Evolutionary conservation across 768 basidiomycete genomes (phyloP).

Genomic region (Tricholomella constricta): DNA sequence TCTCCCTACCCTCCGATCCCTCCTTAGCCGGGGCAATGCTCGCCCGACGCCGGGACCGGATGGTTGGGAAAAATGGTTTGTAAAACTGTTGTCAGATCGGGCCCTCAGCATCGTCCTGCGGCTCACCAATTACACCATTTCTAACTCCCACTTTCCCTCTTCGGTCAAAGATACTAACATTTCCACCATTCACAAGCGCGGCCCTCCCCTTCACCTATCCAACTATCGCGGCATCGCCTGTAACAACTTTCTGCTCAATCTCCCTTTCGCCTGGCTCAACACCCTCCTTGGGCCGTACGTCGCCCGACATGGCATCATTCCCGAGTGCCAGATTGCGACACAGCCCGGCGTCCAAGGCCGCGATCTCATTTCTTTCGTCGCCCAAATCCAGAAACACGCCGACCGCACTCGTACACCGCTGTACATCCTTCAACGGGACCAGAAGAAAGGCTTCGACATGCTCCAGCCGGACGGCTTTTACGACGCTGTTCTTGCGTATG

Average conservation of each 20-base stretch:
- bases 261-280: slow-evolving; percentile 13
- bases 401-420: slow-evolving; percentile 7
- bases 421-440: slow-evolving; percentile 19
- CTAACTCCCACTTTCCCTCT: slow-evolving; percentile 14
- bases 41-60: slow-evolving; percentile 4
- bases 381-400: slow-evolving; percentile 17
- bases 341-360: slow-evolving; percentile 19
- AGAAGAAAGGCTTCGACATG: slow-evolving; percentile 26
- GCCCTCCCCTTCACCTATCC: neutral
- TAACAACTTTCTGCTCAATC: slow-evolving; percentile 7
- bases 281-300: slow-evolving; percentile 17
- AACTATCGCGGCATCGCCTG: too few relatives aligned
- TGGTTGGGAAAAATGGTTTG: slow-evolving; percentile 11
- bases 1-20: neutral
- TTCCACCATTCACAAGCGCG: slow-evolving; percentile 17
- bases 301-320: slow-evolving; percentile 11
- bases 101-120: too few relatives aligned
- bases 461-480: slow-evolving; percentile 23
- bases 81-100: slow-evolving; percentile 6
- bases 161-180: slow-evolving; percentile 8
- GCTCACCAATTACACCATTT: slow-evolving; percentile 13
- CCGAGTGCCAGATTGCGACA: slow-evolving; percentile 19
- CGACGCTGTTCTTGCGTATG: slow-evolving; percentile 19
- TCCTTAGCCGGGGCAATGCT: slow-evolving; percentile 1
- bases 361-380: slow-evolving; percentile 17